phyloP scores from a whole-genome alignment of 1,284 basidiomycete species.

The Schizophyllum amplum region DNA sequence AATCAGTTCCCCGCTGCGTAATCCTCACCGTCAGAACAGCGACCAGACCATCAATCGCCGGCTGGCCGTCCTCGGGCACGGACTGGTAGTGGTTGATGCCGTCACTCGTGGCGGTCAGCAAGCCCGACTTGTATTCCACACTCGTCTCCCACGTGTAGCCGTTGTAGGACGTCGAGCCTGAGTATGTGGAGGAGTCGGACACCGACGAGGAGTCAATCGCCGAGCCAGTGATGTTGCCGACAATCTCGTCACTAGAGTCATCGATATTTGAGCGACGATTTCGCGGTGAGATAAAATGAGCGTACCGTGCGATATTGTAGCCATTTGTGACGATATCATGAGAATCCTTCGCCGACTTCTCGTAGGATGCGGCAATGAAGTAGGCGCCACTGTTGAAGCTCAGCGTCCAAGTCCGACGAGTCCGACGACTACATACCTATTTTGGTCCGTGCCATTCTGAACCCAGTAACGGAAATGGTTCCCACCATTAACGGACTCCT shows the following conservation, averaged over 20 bases:
- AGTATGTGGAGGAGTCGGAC: slow-evolving; percentile 52
- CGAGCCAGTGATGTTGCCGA: slow-evolving; percentile 68
- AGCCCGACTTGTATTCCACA: slow-evolving; percentile 59
- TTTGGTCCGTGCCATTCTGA: slow-evolving; percentile 57
- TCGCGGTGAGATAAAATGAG: not conserved
- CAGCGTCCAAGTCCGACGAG: slow-evolving; percentile 4
- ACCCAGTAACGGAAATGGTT: slow-evolving; percentile 89
- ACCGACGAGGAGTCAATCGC: slow-evolving; percentile 45
- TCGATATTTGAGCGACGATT: not conserved
- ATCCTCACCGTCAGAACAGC: slow-evolving; percentile 77
- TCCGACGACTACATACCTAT: slow-evolving; percentile 35
- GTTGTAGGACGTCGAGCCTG: slow-evolving; percentile 44
- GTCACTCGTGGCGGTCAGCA: slow-evolving; percentile 58
- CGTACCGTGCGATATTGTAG: slow-evolving; percentile 37
- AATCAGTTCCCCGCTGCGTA: slow-evolving; percentile 18
- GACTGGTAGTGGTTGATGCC: slow-evolving; percentile 74
- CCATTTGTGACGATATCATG: slow-evolving; percentile 40
- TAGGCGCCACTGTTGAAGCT: slow-evolving; percentile 54
- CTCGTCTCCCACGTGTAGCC: slow-evolving; percentile 68
- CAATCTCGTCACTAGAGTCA: slow-evolving; percentile 62
- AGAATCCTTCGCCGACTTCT: slow-evolving; percentile 28
- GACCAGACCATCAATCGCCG: slow-evolving; percentile 80
- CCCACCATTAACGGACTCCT: slow-evolving; percentile 83
- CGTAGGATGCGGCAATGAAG: slow-evolving; percentile 79
- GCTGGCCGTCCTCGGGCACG: slow-evolving; percentile 50